A percentile compares a stretch with the other conserved stretches of the same genome.
Evolutionary conservation across 768 basidiomycete genomes (phyloP).

Genomic region (Podaxis rugospora): DNA sequence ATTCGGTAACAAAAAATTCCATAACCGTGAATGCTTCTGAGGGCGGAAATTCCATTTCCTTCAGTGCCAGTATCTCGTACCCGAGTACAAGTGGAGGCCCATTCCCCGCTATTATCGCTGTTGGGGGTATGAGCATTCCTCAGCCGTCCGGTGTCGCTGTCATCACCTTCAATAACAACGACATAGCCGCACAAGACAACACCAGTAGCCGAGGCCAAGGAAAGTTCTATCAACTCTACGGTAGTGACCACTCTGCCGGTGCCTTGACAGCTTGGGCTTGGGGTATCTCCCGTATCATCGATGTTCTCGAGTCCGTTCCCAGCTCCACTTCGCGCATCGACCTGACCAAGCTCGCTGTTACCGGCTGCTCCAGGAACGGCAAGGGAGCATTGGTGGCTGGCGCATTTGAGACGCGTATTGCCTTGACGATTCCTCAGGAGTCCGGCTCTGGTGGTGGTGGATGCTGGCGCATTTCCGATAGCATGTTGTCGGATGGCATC

Average conservation of each 20-base stretch:
- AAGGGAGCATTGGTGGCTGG: constrained; percentile 59
- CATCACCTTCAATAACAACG: constrained; percentile 51
- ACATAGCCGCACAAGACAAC: constrained; percentile 47
- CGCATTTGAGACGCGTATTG: constrained; percentile 55
- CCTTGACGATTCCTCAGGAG: constrained; percentile 58
- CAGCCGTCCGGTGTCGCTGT: constrained; percentile 32
- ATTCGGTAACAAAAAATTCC: constrained; percentile 37
- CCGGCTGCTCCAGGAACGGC: constrained; percentile 58
- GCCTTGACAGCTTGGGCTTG: constrained; percentile 63
- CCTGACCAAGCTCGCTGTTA: constrained; percentile 44
- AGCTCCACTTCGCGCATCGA: constrained; percentile 37
- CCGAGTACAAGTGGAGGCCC: constrained; percentile 40
- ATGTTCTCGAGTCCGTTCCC: constrained; percentile 49
- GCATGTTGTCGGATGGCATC: constrained; percentile 37
- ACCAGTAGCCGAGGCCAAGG: constrained; percentile 45
- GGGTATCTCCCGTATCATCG: constrained; percentile 58
- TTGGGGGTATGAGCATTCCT: constrained; percentile 40
- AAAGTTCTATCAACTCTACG: constrained; percentile 56
- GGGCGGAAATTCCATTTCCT: constrained; percentile 43
- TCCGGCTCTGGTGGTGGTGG: constrained; percentile 57
- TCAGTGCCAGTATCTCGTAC: constrained; percentile 39
- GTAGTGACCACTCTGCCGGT: constrained; percentile 37
- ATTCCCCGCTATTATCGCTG: constrained; percentile 50
- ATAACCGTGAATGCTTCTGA: constrained; percentile 46
- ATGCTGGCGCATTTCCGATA: constrained; percentile 58